Conservation (phyloP, 1,284 basidiomycete species). For the Malassezia sp. region DNA sequence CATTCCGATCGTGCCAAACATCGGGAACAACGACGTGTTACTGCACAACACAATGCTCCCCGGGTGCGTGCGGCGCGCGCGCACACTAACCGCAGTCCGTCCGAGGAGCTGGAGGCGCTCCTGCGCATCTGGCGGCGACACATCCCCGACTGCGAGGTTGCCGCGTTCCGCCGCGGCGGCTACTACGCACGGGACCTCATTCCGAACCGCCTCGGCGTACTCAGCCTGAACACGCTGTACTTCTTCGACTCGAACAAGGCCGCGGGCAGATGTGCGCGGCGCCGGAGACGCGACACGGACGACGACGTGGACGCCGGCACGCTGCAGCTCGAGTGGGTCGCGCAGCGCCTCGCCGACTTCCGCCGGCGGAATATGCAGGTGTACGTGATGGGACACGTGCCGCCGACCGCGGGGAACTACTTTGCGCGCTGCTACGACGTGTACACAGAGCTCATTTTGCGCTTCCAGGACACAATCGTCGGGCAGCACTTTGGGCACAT, state of each 20-base stretch:
- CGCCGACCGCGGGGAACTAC: conserved; percentile 68
- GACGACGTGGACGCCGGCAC: conserved; percentile 27
- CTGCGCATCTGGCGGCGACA: conserved; percentile 63
- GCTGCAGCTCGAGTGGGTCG: conserved; percentile 63
- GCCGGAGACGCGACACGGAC: conserved; percentile 9
- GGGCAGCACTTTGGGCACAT: conserved; percentile 72
- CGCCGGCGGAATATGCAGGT: conserved; percentile 65
- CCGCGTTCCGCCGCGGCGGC: conserved; percentile 54
- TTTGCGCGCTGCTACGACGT: conserved; percentile 67
- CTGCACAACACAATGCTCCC: conserved; percentile 48
- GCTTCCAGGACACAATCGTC: conserved; percentile 79
- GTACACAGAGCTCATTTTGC: conserved; percentile 68
- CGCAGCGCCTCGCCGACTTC: conserved; percentile 66
- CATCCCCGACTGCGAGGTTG: conserved; percentile 67
- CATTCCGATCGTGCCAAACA: conserved; percentile 69
- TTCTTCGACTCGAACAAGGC: conserved; percentile 85
- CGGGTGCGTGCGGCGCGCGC: too few relatives aligned
- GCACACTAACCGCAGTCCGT: too few relatives aligned
- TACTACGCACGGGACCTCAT: conserved; percentile 77
- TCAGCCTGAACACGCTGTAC: conserved; percentile 82
- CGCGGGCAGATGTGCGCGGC: conserved; percentile 48
- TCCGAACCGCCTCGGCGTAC: conserved; percentile 62
- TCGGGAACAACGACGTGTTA: conserved; percentile 55
- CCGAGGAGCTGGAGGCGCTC: conserved; percentile 59
- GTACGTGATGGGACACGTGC: conserved; percentile 54